Conservation (phyloP, 1,284 basidiomycete species). For the Butyriboletus appendiculatus region DNA sequence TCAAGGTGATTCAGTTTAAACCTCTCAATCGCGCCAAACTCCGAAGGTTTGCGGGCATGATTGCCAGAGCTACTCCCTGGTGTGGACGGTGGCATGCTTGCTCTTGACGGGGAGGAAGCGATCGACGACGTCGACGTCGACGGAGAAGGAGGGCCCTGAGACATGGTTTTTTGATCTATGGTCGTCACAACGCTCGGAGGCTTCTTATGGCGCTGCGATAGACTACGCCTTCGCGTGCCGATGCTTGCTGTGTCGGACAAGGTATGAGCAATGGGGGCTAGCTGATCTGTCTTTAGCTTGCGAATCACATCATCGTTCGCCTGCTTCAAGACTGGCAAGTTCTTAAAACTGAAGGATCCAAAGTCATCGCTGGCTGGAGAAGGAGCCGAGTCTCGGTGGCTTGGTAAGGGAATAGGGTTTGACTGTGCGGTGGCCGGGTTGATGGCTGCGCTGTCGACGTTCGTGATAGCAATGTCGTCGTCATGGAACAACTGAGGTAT, state of each 20-base stretch:
- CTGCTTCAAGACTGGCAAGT: constrained; percentile 94
- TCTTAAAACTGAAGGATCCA: constrained; percentile 98
- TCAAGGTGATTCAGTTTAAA: constrained; percentile 83
- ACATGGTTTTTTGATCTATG: constrained; percentile 57
- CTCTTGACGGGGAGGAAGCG: constrained; percentile 86
- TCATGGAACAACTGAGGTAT: constrained; percentile 88
- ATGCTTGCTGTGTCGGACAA: constrained; percentile 62
- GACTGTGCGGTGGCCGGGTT: constrained; percentile 44
- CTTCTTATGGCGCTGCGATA: constrained; percentile 75
- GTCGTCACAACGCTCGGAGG: constrained; percentile 74
- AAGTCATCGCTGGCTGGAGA: constrained; percentile 82
- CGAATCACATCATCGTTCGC: constrained; percentile 98
- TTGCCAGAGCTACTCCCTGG: constrained; percentile 54
- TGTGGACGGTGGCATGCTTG: constrained; percentile 69
- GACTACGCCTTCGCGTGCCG: constrained; percentile 67
- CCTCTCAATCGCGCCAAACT: constrained; percentile 81
- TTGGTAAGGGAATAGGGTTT: constrained; percentile 48
- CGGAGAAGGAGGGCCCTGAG: constrained; percentile 81
- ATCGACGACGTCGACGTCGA: constrained; percentile 93
- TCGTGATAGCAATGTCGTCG: constrained; percentile 65
- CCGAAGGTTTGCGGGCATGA: constrained; percentile 83
- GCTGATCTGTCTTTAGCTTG: constrained; percentile 86
- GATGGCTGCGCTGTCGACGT: constrained; percentile 49
- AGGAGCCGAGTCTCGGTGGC: constrained; percentile 46
- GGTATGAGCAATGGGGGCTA: constrained; percentile 70